Conservation (phyloP, 2,329 filamentous ascomycete genomes). For the Diaporthe vaccinii region DNA sequence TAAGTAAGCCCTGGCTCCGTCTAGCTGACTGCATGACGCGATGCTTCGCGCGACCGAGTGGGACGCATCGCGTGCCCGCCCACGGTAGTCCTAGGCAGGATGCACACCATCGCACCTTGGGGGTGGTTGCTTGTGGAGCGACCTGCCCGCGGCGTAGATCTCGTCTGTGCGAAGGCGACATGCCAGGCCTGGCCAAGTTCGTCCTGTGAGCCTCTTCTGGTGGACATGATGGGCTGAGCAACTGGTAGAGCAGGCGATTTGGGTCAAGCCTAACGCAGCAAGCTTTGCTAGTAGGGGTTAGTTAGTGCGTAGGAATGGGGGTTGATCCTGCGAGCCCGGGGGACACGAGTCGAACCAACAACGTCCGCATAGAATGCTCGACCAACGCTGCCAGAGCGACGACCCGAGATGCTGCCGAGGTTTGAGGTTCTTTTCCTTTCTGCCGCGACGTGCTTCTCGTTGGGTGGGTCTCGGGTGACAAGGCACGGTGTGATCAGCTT, state of each 20-base stretch:
- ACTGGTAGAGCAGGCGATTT: conserved; percentile 1
- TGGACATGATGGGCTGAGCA: not conserved
- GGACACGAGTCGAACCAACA: conserved; percentile 9
- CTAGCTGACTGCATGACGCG: conserved; percentile 26
- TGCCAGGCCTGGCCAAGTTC: not conserved
- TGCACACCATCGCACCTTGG: not conserved
- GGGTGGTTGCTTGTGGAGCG: not conserved
- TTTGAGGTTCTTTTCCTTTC: not conserved
- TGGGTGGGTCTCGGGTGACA: not conserved
- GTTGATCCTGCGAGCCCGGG: conserved; percentile 17
- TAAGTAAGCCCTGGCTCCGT: not conserved
- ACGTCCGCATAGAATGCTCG: not conserved
- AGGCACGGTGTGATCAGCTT: conserved; percentile 19
- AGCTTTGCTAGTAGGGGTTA: conserved; percentile 6
- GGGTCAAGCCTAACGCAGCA: conserved; percentile 13
- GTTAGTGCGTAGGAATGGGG: not conserved
- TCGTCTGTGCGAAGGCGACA: not conserved
- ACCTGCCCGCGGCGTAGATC: not conserved
- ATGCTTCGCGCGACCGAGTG: conserved; percentile 10
- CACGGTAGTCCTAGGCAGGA: not conserved
- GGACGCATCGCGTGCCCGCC: not conserved
- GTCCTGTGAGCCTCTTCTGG: not conserved
- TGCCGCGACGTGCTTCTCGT: not conserved
- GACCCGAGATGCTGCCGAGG: conserved; percentile 11
- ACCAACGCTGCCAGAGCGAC: not conserved